phyloP scores from a whole-genome alignment of 2,329 filamentous ascomycete species.

The Beauveria scarabaeidicola region DNA sequence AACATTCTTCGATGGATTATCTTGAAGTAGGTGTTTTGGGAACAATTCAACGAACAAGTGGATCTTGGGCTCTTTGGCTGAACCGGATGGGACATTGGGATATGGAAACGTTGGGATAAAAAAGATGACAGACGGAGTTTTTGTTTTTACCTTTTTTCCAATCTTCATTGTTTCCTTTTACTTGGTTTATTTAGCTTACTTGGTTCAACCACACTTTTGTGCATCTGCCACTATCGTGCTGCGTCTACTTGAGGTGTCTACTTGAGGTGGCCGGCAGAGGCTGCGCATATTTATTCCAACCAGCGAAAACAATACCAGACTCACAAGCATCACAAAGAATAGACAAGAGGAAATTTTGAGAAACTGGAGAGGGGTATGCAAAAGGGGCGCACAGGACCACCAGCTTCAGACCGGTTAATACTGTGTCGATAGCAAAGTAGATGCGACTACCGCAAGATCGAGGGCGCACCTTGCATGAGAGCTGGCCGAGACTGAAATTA shows the following conservation, averaged over 20 bases:
- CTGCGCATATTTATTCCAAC: no score
- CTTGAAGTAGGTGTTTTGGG: constrained; percentile 6
- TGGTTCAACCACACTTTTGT: not conserved
- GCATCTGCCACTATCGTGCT: no score
- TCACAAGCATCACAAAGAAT: no score
- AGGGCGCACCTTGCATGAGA: not conserved
- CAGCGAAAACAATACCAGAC: no score
- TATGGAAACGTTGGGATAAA: not conserved
- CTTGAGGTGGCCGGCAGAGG: no score
- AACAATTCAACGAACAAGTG: not conserved
- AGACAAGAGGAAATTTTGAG: no score
- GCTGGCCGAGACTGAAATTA: not conserved
- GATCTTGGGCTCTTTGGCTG: not conserved
- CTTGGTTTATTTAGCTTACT: not conserved
- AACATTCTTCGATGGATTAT: not conserved
- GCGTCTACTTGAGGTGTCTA: no score
- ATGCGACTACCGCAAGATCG: not conserved
- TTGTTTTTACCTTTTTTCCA: not conserved
- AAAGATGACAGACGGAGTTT: not conserved
- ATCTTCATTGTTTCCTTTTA: not conserved
- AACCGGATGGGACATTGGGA: not conserved
- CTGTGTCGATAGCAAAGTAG: not conserved
- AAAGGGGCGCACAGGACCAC: not conserved
- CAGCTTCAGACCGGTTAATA: not conserved
- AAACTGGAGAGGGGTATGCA: no score